These are phyloP conservation scores for Clausena lansium DNA, from an alignment of 345 rosid genomes.

Conservation along the genomic window DNA sequence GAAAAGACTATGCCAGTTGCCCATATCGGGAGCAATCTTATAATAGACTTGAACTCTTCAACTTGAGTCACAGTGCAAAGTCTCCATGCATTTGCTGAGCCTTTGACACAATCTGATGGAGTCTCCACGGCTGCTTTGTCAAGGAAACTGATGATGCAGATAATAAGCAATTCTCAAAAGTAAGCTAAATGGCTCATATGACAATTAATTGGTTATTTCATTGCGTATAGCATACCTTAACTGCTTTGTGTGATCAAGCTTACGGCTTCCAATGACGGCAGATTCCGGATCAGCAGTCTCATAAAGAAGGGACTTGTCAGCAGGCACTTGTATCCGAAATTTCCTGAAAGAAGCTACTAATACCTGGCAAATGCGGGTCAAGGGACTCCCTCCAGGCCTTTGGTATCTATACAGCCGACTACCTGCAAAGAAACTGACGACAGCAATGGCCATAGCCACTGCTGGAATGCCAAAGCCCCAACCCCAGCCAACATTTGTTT, in stretches of 20 bases:
- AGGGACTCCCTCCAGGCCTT: slow-evolving; percentile 52
- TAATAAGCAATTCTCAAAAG: background rate
- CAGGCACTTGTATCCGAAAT: slow-evolving; percentile 21
- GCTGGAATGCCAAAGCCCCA: slow-evolving; percentile 58
- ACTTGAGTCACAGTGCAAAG: slow-evolving; percentile 49
- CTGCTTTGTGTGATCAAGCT: slow-evolving; percentile 40
- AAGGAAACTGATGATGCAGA: slow-evolving; percentile 22
- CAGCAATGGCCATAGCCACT: slow-evolving; percentile 48
- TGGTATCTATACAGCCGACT: slow-evolving; percentile 45
- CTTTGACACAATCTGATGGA: slow-evolving; percentile 18
- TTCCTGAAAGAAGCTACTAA: slow-evolving; percentile 42
- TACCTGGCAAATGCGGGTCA: slow-evolving; percentile 46
- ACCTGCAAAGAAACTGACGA: slow-evolving; percentile 47
- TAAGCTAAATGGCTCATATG: background rate
- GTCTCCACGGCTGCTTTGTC: slow-evolving; percentile 43
- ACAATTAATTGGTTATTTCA: background rate
- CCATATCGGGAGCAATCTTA: slow-evolving; percentile 42
- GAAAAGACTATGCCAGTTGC: slow-evolving; percentile 36
- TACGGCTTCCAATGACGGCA: slow-evolving; percentile 37
- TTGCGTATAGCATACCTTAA: slow-evolving; percentile 25
- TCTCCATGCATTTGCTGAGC: slow-evolving; percentile 27
- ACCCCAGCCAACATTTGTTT: slow-evolving; percentile 57
- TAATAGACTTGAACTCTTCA: slow-evolving; percentile 42
- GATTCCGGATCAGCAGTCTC: slow-evolving; percentile 38
- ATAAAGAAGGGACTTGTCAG: slow-evolving; percentile 28